phyloP scores from a whole-genome alignment of 2,329 filamentous ascomycete genomes.

The Neofusicoccum kwambonambiense region DNA sequence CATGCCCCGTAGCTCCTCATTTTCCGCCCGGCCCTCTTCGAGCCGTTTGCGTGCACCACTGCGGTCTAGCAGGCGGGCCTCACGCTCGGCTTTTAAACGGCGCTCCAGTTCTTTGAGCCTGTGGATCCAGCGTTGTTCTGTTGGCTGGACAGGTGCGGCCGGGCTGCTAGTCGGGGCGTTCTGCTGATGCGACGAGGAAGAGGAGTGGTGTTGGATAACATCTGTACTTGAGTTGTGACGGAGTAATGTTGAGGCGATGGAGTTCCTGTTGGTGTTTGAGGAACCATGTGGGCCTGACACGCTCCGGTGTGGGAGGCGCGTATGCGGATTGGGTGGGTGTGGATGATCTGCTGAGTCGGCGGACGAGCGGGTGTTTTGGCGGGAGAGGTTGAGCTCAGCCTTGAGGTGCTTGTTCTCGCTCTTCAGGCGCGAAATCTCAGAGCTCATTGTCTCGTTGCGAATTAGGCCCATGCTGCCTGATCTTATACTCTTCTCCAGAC shows the following conservation, averaged over 20 bases:
- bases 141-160: conserved; percentile 37
- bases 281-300: conserved; percentile 21
- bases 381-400: conserved; percentile 65
- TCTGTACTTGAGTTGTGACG: conserved; percentile 39
- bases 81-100: conserved; percentile 84
- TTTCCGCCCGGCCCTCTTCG: conserved; percentile 72
- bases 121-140: conserved; percentile 79
- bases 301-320: conserved; percentile 17
- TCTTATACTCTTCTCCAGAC: conserved; percentile 72
- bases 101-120: conserved; percentile 83
- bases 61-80: conserved; percentile 80
- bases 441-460: conserved; percentile 26
- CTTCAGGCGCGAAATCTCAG: conserved; percentile 59
- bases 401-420: conserved; percentile 61
- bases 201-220: conserved; percentile 39
- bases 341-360: conserved; percentile 22
- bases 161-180: conserved; percentile 20
- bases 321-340: conserved; percentile 25
- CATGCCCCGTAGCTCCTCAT: conserved; percentile 65
- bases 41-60: conserved; percentile 77
- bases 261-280: conserved; percentile 37
- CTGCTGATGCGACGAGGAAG: conserved; percentile 39
- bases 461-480: conserved; percentile 29
- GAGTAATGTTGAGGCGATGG: conserved; percentile 52
- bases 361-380: conserved; percentile 37